Evolutionary conservation across 495 filamentous ascomycete genomes (phyloP).

Genomic region (Chaetomium cochliodes): DNA sequence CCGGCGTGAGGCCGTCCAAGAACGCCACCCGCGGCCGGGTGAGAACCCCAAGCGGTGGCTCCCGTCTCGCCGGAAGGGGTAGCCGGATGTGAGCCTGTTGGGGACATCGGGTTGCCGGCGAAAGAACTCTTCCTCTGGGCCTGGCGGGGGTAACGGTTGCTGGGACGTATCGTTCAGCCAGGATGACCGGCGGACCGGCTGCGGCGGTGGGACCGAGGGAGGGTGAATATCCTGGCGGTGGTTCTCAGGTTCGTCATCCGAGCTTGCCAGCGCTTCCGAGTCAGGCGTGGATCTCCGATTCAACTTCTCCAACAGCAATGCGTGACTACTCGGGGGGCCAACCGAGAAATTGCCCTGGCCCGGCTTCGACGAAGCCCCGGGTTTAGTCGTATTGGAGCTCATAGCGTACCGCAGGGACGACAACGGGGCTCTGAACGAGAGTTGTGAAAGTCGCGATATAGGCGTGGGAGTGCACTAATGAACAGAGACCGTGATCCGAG

Average conservation of each 20-base stretch:
- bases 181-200: conserved; percentile 57
- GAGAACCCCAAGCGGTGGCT: conserved; percentile 59
- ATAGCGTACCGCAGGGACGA: conserved; percentile 23
- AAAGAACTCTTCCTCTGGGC: conserved; percentile 59
- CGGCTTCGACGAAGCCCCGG: conserved; percentile 42
- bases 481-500: background rate
- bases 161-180: conserved; percentile 61
- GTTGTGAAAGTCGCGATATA: background rate
- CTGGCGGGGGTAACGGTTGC: conserved; percentile 33
- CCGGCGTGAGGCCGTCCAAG: conserved; percentile 60
- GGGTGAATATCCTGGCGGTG: conserved; percentile 51
- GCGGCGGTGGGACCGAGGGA: conserved; percentile 46
- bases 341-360: conserved; percentile 40
- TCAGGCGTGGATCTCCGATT: conserved; percentile 85
- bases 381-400: conserved; percentile 48
- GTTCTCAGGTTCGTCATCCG: conserved; percentile 78
- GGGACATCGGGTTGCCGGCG: conserved; percentile 66
- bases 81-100: conserved; percentile 70
- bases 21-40: conserved; percentile 46
- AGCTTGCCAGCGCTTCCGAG: conserved; percentile 88
- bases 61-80: conserved; percentile 69
- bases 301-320: conserved; percentile 68
- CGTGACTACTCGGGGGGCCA: conserved; percentile 52
- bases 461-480: background rate
- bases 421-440: background rate